A percentile compares a stretch with the other conserved stretches of the same genome.
These are phyloP conservation scores for Akanthomyces lecanii DNA, from an alignment of 2,329 filamentous ascomycete genomes.

Conservation along the genomic window DNA sequence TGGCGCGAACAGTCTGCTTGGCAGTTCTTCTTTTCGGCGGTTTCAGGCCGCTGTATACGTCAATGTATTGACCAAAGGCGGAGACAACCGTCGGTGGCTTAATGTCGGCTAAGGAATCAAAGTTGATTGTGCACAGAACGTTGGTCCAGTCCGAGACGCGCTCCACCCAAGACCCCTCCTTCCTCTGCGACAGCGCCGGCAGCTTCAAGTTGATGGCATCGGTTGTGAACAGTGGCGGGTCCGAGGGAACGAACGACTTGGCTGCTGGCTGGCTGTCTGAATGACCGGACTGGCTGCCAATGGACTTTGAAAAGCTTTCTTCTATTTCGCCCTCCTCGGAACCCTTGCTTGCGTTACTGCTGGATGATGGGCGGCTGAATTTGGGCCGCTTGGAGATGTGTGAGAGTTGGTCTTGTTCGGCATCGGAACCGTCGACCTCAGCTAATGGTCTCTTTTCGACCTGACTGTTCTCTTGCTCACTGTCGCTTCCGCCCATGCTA, in stretches of 20 bases:
- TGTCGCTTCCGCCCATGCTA: slow-evolving; percentile 22
- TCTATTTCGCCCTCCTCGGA: slow-evolving; percentile 34
- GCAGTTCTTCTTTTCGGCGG: slow-evolving; percentile 28
- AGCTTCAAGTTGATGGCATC: slow-evolving; percentile 9
- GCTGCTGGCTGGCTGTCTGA: slow-evolving; percentile 9
- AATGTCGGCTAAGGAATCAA: slow-evolving; percentile 21
- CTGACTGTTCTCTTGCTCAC: slow-evolving; percentile 22
- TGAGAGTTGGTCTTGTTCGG: slow-evolving; percentile 18
- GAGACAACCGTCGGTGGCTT: slow-evolving; percentile 23
- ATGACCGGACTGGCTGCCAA: slow-evolving; percentile 8
- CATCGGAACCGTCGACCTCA: slow-evolving; percentile 20
- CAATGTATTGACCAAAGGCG: slow-evolving; percentile 31
- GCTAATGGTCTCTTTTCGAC: slow-evolving; percentile 29
- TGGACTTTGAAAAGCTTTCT: slow-evolving; percentile 20
- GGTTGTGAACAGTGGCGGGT: slow-evolving; percentile 25
- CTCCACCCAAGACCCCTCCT: slow-evolving; percentile 14
- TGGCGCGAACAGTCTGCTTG: slow-evolving; percentile 27
- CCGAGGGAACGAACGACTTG: slow-evolving; percentile 21
- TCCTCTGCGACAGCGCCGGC: slow-evolving; percentile 14
- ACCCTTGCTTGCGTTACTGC: slow-evolving; percentile 21
- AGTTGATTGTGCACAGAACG: slow-evolving; percentile 24
- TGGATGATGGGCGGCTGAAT: slow-evolving; percentile 16
- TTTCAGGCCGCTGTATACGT: slow-evolving; percentile 28
- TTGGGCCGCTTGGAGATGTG: slow-evolving; percentile 10
- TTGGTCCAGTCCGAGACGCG: slow-evolving; percentile 11